Conservation (phyloP, 352 stramenopile genomes). For the Blastocystis sp. region DNA sequence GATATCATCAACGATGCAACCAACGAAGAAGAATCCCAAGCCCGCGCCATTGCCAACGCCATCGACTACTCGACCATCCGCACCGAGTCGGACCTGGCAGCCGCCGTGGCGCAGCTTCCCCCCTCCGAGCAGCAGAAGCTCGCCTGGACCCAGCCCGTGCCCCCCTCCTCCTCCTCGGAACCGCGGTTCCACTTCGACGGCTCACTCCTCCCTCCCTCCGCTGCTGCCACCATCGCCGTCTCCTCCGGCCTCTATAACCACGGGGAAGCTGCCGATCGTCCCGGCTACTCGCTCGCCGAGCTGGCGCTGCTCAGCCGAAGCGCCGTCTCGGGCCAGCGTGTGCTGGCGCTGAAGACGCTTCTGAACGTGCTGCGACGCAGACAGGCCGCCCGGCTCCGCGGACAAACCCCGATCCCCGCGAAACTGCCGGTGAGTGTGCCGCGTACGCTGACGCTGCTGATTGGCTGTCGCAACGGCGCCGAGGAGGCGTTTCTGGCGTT, state of each 20-base stretch:
- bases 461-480: not conserved
- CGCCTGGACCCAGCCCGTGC: not conserved
- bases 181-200: constrained; percentile 53
- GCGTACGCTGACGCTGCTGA: not conserved
- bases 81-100: not conserved
- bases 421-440: not conserved
- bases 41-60: not conserved
- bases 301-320: not conserved
- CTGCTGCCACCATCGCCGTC: not conserved
- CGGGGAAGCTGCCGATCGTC: constrained; percentile 23
- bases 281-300: constrained; percentile 41
- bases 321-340: constrained; percentile 18
- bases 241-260: constrained; percentile 54
- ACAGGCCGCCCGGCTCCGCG: not conserved
- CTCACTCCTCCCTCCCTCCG: not conserved
- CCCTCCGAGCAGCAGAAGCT: constrained; percentile 17
- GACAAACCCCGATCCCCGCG: not conserved
- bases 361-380: constrained; percentile 14
- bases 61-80: constrained; percentile 37
- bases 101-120: constrained; percentile 27
- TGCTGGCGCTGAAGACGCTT: constrained; percentile 41
- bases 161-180: not conserved
- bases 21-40: not conserved
- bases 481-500: constrained; percentile 28
- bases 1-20: not conserved